phyloP scores from a whole-genome alignment of 495 filamentous ascomycete genomes.

The Daldinia caldariorum region DNA sequence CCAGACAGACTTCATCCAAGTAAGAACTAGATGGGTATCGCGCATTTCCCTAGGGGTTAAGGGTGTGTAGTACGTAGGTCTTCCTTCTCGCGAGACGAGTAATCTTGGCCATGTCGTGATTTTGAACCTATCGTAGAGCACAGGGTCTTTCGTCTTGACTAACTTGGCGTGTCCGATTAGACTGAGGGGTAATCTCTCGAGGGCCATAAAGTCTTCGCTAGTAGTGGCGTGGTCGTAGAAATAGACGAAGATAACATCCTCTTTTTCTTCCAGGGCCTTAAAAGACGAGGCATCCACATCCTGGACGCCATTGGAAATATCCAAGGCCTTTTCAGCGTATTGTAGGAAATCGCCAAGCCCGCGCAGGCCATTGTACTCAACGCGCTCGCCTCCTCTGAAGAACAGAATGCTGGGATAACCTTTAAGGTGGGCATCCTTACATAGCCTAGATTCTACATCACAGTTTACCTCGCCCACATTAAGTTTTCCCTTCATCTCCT shows the following conservation, averaged over 20 bases:
- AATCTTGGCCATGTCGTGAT: constrained; percentile 95
- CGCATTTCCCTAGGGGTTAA: constrained; percentile 90
- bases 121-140: constrained; percentile 82
- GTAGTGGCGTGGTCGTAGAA: constrained; percentile 97
- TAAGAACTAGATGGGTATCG: constrained; percentile 78
- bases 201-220: constrained; percentile 85
- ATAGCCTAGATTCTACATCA: constrained; percentile 81
- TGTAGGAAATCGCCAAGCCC: constrained; percentile 89
- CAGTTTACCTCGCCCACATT: constrained; percentile 98
- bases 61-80: constrained; percentile 85
- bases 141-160: constrained; percentile 83
- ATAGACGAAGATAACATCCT: constrained; percentile 96
- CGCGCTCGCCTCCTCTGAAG: constrained; percentile 90
- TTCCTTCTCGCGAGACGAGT: constrained; percentile 86
- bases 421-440: constrained; percentile 82
- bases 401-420: constrained; percentile 91
- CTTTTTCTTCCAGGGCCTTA: constrained; percentile 86
- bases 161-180: constrained; percentile 91
- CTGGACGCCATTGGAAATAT: constrained; percentile 76
- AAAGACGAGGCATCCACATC: constrained; percentile 81
- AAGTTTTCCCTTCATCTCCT: constrained; percentile 85
- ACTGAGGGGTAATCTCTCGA: constrained; percentile 85
- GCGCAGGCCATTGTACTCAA: constrained; percentile 92
- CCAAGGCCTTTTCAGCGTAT: constrained; percentile 87
- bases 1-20: constrained; percentile 97